Evolutionary conservation across 2,329 filamentous ascomycete species (phyloP).

Genomic region (Fusarium nodosum): DNA sequence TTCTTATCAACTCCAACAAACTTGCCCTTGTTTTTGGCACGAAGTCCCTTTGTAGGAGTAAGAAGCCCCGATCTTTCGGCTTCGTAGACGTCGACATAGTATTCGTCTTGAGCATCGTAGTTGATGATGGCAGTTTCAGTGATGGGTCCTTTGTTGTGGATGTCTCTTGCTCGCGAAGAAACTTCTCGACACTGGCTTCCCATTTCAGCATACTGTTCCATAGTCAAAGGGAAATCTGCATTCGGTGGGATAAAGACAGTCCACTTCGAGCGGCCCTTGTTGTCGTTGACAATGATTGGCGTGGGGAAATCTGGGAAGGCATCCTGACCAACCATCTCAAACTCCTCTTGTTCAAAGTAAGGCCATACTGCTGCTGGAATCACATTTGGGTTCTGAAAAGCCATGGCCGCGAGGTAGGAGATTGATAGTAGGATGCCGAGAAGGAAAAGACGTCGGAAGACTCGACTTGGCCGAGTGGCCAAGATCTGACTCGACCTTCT

Average conservation of each 20-base stretch:
- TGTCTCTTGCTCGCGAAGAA: conserved; percentile 67
- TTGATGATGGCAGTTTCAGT: conserved; percentile 61
- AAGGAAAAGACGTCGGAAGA: conserved; percentile 69
- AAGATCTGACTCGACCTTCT: conserved; percentile 67
- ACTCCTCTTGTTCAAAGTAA: conserved; percentile 66
- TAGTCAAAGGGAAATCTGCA: conserved; percentile 74
- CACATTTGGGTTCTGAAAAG: conserved; percentile 49
- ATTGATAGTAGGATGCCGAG: conserved; percentile 64
- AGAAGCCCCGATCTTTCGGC: conserved; percentile 76
- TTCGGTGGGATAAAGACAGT: conserved; percentile 82
- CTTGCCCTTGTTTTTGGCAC: conserved; percentile 58
- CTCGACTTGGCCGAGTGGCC: conserved; percentile 66
- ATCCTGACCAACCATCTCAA: conserved; percentile 76
- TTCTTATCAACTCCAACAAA: conserved; percentile 64
- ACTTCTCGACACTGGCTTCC: conserved; percentile 76
- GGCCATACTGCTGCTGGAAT: conserved; percentile 51
- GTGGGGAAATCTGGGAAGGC: conserved; percentile 79
- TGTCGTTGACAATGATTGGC: conserved; percentile 77
- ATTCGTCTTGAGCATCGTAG: conserved; percentile 74
- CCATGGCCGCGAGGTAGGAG: conserved; percentile 61
- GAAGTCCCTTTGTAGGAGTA: conserved; percentile 52
- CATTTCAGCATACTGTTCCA: conserved; percentile 76
- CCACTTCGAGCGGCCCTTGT: conserved; percentile 76
- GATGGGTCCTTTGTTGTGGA: conserved; percentile 55
- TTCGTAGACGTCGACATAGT: conserved; percentile 81